Evolutionary conservation across 1,284 basidiomycete species (phyloP), one percentile per base, ranked within the genome.

Genomic region (Anthracocystis walkeri): DNA sequence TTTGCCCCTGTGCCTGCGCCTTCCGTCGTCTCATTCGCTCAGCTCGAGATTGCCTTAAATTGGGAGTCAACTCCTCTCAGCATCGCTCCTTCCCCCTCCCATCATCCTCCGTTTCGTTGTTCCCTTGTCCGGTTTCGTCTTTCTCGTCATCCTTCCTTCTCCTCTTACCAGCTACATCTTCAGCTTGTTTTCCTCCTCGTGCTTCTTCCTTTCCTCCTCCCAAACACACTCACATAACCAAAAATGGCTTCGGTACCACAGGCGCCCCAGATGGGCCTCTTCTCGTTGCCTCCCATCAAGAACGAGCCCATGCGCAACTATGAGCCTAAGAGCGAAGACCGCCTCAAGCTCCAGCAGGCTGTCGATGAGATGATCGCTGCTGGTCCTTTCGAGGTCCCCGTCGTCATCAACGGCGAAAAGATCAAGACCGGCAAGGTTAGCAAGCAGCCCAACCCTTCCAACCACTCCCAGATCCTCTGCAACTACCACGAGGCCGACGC

Each of bases 361-460:
- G 85, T 99, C 78, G 86, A 87, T 38, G 89, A 93, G 87, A 92
- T 98, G 91, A 89, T 93, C 84, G 89, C 91, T 73, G 87, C 91
- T 75, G 88, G 92, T 4, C 95, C 95, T 4, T 93, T 94, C 85
- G 92, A 97, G 82, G 92, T 99, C 1, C 96, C 96, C 23, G 92
- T 92, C 82, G 89, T 99, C 77, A 90, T 99, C 82, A 93, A 97
- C 83, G 96, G 97, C 65, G 91, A 93, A 86, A 89, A 90, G 81
- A 88, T 97, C 86, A 93, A 90, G 86, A 94, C 94, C 2, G 93
- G 93, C 78, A 91, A 91, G 80, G 86, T 92, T 65, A 90, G 66
- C 74, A 69, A 80, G 68, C 79, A 85, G 72, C 67, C 77, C 63
- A 79, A 84, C 76, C 78, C 85, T 59, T 65, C 71, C 53, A 65